Percentiles rank a stretch among this genome's conserved stretches.
Conservation (phyloP, 2,329 filamentous ascomycete genomes). For the Ceratocystis cubensis region DNA sequence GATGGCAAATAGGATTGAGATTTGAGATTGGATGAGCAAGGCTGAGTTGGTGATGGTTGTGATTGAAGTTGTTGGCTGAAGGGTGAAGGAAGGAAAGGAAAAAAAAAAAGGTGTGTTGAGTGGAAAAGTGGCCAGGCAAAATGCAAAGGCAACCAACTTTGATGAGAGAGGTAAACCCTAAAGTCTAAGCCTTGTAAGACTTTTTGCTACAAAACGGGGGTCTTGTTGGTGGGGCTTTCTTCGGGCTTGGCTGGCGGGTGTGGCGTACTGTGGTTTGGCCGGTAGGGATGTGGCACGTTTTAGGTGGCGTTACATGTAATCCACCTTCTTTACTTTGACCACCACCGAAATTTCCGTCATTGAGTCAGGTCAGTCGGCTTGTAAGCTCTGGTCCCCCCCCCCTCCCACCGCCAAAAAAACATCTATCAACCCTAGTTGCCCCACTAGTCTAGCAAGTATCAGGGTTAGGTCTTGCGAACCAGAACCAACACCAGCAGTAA, state of each 20-base stretch:
- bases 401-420: background rate
- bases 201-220: constrained; percentile 1
- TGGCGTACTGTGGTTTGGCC: background rate
- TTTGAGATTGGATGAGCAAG: background rate
- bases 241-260: background rate
- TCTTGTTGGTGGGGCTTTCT: background rate
- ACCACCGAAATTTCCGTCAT: too few relatives aligned
- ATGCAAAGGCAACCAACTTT: background rate
- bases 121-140: constrained; percentile 17
- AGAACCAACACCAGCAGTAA: background rate
- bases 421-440: background rate
- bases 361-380: background rate
- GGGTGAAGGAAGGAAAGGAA: background rate
- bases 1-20: background rate
- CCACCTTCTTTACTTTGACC: too few relatives aligned
- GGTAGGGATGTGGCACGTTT: background rate
- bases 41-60: constrained; percentile 6
- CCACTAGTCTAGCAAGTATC: background rate
- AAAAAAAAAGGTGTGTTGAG: background rate
- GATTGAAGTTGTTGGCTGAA: constrained; percentile 5
- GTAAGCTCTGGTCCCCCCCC: background rate
- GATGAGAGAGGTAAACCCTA: background rate
- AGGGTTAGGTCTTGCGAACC: background rate
- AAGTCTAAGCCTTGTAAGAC: constrained; percentile 7
- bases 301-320: background rate